Evolutionary conservation across 768 basidiomycete genomes (phyloP).

Genomic region (Rhodotorula sphaerocarpa): DNA sequence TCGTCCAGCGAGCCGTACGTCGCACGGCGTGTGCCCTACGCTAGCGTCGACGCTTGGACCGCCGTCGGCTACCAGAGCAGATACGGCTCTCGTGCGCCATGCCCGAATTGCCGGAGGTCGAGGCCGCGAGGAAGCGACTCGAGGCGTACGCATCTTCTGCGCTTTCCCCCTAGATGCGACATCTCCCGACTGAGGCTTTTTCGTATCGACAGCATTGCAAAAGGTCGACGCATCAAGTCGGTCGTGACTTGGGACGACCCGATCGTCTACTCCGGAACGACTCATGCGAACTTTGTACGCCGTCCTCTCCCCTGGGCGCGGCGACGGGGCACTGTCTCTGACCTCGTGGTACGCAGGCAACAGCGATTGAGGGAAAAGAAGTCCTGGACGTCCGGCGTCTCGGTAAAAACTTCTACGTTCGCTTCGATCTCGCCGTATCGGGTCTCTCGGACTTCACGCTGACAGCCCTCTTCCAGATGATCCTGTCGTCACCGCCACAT

Average conservation of each 20-base stretch:
- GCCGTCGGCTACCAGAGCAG: no score
- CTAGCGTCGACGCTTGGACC: no score
- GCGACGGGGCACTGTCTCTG: background rate
- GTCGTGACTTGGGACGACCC: slow-evolving; percentile 27
- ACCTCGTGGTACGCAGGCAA: slow-evolving; percentile 3
- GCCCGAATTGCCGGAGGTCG: slow-evolving; percentile 31
- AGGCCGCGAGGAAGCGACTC: slow-evolving; percentile 12
- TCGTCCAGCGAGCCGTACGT: no score
- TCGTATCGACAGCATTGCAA: slow-evolving; percentile 5
- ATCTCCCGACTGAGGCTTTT: background rate
- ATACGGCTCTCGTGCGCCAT: no score
- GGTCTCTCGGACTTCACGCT: background rate
- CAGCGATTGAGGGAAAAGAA: slow-evolving; percentile 17
- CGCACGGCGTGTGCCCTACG: no score
- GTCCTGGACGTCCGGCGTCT: slow-evolving; percentile 27
- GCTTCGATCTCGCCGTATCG: slow-evolving; percentile 17
- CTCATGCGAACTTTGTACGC: slow-evolving; percentile 21
- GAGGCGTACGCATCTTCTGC: background rate
- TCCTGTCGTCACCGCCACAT: slow-evolving; percentile 20
- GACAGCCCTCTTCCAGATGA: slow-evolving; percentile 1
- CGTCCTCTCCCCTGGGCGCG: no score
- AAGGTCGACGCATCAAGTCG: slow-evolving; percentile 23
- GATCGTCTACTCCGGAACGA: slow-evolving; percentile 33
- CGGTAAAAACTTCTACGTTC: slow-evolving; percentile 42
- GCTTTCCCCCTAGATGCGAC: background rate